Conservation (phyloP, 2,329 filamentous ascomycete genomes). For the Sporothrix variecibatus region DNA sequence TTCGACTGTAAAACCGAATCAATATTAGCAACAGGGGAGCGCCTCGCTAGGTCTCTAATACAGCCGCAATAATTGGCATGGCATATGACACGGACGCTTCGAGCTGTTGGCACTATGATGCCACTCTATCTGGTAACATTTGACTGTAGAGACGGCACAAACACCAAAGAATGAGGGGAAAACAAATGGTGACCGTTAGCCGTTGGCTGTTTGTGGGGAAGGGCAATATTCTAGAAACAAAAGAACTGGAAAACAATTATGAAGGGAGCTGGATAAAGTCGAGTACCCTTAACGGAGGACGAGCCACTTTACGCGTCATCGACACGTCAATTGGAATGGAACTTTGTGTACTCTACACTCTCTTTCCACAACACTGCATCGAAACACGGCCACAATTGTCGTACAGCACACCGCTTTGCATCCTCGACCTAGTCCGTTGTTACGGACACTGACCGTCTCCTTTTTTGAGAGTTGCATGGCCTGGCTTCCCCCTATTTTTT, state of each 20-base stretch:
- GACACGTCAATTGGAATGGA: not conserved
- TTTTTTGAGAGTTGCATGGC: not conserved
- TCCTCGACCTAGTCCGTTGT: too few species aligned
- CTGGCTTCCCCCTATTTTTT: not conserved
- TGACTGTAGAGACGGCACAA: not conserved
- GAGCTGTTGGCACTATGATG: not conserved
- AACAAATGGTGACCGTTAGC: not conserved
- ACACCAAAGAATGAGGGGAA: not conserved
- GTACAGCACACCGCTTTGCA: not conserved
- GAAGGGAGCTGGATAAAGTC: constrained; percentile 4
- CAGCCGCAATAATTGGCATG: constrained; percentile 2
- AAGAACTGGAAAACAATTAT: not conserved
- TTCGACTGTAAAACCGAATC: not conserved
- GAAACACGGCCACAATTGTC: not conserved
- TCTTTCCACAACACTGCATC: not conserved
- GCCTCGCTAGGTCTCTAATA: not conserved
- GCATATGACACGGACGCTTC: constrained; percentile 3
- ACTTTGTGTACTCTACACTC: not conserved
- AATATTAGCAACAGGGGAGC: not conserved
- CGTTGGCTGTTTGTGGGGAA: not conserved
- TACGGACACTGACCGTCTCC: too few species aligned
- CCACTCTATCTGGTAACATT: constrained; percentile 12
- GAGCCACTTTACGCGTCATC: not conserved
- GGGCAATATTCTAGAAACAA: constrained; percentile 4
- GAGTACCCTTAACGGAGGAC: not conserved